Base-by-base conservation (phyloP, 352 stramenopile species). In the Lagenidium giganteum region DNA sequence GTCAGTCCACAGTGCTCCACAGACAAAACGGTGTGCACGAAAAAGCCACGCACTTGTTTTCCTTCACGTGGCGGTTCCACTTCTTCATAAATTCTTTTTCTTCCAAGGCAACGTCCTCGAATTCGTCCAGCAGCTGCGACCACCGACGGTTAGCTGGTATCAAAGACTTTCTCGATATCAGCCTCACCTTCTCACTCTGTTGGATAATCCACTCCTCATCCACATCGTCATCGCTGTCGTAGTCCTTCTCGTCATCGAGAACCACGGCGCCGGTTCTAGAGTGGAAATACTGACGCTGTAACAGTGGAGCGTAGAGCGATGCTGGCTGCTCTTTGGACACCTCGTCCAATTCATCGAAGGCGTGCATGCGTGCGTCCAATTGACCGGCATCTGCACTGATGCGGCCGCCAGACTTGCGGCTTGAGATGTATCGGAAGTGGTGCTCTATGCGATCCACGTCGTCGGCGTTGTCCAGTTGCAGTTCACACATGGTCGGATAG, bases 51-150 rank as follows among this genome's bases (percentile, higher is more conserved):
- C 44, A 90, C 77, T 66, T 78, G 47, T 84, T 76, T 36, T 86
- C 66, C 47, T 88, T 87, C 17, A 87, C 68, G 40, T 91, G 79
- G 34, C 80, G 80, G 55, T 94, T 94, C 83, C 83, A 94, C 54
- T 85, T 87, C 62, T 94, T 94, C 83, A 94, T 94, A 43, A 94
- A 89, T 40, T 89, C 78, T 40, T 93, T 93, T 41, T 93, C 81
- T 51, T 93, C 81, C 23, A 91, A 49, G 22, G 83, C 72, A 1
- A 95, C 83, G 33, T 95, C 83, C 48, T 95, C 80, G 40, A 93
- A 95, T 44, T 95, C 83, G 42, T 95, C 78, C 20, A 95, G 43
- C 47, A 95, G 70, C 73, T 85, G 36, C 8, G 37, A 1, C 42
- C 42, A 29, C 23, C 22, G 47, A 26, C n/a, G n/a, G n/a, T n/a